Conservation (phyloP, 1,284 basidiomycete genomes). For the Pyrrhoderma noxium region DNA sequence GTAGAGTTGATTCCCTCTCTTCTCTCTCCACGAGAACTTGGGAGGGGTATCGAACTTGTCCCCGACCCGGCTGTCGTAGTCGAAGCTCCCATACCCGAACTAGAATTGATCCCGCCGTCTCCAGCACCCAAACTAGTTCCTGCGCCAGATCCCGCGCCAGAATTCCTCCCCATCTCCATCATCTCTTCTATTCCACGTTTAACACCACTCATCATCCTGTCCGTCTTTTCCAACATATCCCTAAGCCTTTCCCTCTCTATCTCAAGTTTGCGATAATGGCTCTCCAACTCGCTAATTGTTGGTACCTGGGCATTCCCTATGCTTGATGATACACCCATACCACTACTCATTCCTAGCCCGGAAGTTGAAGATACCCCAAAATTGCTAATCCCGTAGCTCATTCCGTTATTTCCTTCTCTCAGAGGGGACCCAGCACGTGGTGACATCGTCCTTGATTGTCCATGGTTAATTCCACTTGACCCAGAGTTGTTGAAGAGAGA, state of each 20-base stretch:
- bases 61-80: too few relatives aligned
- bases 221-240: slow-evolving; percentile 66
- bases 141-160: not conserved
- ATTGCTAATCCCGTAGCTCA: slow-evolving; percentile 23
- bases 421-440: slow-evolving; percentile 23
- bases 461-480: not conserved
- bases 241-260: slow-evolving; percentile 55
- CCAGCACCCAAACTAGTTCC: too few relatives aligned
- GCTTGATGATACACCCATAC: slow-evolving; percentile 8
- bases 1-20: too few relatives aligned
- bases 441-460: slow-evolving; percentile 22
- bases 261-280: slow-evolving; percentile 56
- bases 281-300: slow-evolving; percentile 53
- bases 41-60: too few relatives aligned
- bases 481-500: slow-evolving; percentile 13
- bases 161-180: slow-evolving; percentile 19
- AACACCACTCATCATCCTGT: slow-evolving; percentile 60
- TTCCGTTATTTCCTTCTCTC: slow-evolving; percentile 25
- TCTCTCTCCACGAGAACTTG: too few relatives aligned
- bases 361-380: too few relatives aligned
- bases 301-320: slow-evolving; percentile 33
- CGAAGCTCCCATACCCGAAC: too few relatives aligned
- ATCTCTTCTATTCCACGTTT: slow-evolving; percentile 70
- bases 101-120: too few relatives aligned
- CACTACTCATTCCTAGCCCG: slow-evolving; percentile 20